Conservation (phyloP, 305 asterid genomes). For the Euphrasia arctica region DNA sequence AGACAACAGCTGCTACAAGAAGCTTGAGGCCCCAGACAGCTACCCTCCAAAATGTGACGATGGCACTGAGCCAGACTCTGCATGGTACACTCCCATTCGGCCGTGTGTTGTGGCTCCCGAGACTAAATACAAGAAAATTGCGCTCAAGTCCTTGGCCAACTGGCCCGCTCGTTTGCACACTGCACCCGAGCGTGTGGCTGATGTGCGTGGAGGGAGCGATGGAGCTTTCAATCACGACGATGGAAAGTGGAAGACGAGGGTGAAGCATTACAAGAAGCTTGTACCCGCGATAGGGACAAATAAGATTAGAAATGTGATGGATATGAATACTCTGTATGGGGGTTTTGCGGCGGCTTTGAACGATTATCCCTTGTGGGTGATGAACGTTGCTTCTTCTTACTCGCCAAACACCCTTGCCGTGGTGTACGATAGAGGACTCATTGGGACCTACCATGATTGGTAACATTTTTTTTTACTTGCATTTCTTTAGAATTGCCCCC, state of each 20-base stretch:
- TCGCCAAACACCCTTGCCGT: conserved; percentile 83
- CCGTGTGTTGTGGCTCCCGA: background rate
- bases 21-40: conserved; percentile 69
- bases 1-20: conserved; percentile 42
- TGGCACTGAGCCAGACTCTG: conserved; percentile 30
- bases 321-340: conserved; percentile 41
- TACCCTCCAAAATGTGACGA: conserved; percentile 92
- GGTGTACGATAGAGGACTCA: conserved; percentile 89
- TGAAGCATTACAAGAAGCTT: conserved; percentile 1
- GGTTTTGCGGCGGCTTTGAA: conserved; percentile 86
- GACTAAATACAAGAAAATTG: background rate
- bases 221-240: conserved; percentile 2
- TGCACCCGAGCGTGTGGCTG: background rate
- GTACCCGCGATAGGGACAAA: conserved; percentile 50
- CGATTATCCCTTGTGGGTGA: conserved; percentile 80
- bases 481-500: background rate
- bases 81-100: background rate
- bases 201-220: background rate
- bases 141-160: background rate
- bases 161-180: background rate
- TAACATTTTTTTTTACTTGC: conserved; percentile 22
- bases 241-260: background rate
- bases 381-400: conserved; percentile 90
- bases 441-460: conserved; percentile 95
- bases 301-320: conserved; percentile 50